Evolutionary conservation across 345 rosid species (phyloP).

Genomic region (Carallia brachiata): DNA sequence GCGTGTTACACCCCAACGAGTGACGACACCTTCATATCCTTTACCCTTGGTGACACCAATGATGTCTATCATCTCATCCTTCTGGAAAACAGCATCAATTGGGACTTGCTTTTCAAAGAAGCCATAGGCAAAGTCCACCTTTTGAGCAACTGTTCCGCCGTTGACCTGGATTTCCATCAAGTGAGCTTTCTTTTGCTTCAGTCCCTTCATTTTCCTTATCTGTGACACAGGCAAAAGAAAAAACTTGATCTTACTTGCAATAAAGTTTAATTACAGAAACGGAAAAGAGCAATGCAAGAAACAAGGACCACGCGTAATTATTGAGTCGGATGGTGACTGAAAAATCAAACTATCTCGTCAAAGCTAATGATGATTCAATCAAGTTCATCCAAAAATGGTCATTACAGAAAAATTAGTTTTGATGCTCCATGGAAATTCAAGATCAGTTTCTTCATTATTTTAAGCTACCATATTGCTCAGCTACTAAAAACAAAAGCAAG

Average conservation of each 20-base stretch:
- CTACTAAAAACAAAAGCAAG: neutral
- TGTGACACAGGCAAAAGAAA: constrained; percentile 9
- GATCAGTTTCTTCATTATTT: too few relatives aligned
- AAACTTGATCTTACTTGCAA: neutral
- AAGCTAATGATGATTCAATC: too few relatives aligned
- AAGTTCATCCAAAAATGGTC: too few relatives aligned
- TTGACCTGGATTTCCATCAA: constrained; percentile 86
- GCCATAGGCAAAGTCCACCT: constrained; percentile 71
- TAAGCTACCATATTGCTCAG: too few relatives aligned
- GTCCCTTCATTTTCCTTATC: constrained; percentile 86
- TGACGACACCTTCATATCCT: constrained; percentile 87
- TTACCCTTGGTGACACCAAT: constrained; percentile 90
- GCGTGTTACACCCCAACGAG: constrained; percentile 94
- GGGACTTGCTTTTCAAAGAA: constrained; percentile 89
- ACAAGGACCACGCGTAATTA: too few relatives aligned
- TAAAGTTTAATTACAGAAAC: neutral
- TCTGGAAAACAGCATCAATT: constrained; percentile 71
- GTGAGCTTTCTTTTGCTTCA: constrained; percentile 92
- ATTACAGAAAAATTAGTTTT: too few relatives aligned
- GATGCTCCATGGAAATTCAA: too few relatives aligned
- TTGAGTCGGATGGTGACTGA: too few relatives aligned
- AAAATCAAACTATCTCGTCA: too few relatives aligned
- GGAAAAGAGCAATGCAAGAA: neutral
- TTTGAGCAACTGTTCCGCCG: constrained; percentile 72
- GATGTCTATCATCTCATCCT: constrained; percentile 83